These are phyloP conservation scores for Backusella mclennaniae DNA, from an alignment of 192 early-diverging fungal species.

Conservation along the genomic window DNA sequence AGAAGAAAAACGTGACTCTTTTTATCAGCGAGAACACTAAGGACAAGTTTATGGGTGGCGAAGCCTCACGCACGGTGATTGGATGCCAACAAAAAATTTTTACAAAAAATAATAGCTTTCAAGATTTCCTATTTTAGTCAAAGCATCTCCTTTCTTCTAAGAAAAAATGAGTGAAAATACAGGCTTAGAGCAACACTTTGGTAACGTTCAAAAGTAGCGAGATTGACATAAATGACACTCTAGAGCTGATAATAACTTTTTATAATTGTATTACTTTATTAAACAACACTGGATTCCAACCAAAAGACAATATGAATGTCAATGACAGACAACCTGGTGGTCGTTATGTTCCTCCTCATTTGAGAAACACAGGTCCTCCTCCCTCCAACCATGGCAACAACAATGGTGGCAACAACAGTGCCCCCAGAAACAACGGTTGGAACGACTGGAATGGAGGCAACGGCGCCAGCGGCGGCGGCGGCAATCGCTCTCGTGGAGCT, in stretches of 20 bases:
- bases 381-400: conserved; percentile 16
- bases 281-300: neutral
- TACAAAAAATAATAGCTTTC: conserved; percentile 5
- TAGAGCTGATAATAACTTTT: neutral
- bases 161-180: conserved; percentile 29
- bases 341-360: conserved; percentile 69
- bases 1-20: neutral
- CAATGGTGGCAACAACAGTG: conserved; percentile 14
- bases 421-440: conserved; percentile 24
- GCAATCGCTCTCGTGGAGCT: neutral
- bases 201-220: conserved; percentile 40
- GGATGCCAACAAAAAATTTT: neutral
- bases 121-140: conserved; percentile 9
- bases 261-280: neutral
- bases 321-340: conserved; percentile 45
- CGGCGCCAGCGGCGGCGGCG: neutral
- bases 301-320: conserved; percentile 67
- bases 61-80: neutral
- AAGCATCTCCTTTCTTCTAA: conserved; percentile 2
- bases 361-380: conserved; percentile 44
- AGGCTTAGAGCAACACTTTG: conserved; percentile 72
- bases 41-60: neutral
- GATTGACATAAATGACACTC: neutral
- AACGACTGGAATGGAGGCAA: conserved; percentile 27
- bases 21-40: neutral